phyloP scores from a whole-genome alignment of 2,329 filamentous ascomycete genomes.

The Aspergillus fumigatiaffinis region DNA sequence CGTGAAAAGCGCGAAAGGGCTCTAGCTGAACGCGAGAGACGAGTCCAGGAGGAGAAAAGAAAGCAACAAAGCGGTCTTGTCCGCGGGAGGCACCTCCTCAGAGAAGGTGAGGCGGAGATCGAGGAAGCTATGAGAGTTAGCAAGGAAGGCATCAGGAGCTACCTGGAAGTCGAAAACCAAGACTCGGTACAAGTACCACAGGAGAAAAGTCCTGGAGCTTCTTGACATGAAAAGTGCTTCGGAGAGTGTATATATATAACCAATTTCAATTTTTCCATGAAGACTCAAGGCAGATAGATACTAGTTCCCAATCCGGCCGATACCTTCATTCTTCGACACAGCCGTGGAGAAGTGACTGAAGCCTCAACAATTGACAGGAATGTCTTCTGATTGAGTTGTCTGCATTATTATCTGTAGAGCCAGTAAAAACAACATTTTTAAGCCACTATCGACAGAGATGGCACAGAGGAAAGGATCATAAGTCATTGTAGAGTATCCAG shows the following conservation, averaged over 20 bases:
- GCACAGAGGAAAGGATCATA: constrained; percentile 13
- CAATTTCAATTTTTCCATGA: neutral
- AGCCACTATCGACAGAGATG: neutral
- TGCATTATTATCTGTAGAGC: neutral
- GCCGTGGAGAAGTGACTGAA: neutral
- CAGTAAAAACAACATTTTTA: neutral
- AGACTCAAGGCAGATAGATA: neutral
- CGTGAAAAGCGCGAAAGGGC: constrained; percentile 44
- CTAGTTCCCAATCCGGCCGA: neutral
- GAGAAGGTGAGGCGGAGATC: constrained; percentile 43
- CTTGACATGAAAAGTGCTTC: neutral
- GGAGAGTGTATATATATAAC: neutral
- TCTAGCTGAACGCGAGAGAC: constrained; percentile 40
- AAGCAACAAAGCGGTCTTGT: constrained; percentile 37
- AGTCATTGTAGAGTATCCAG: constrained; percentile 12
- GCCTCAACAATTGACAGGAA: neutral
- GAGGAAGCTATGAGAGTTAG: constrained; percentile 42
- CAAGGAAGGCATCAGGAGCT: constrained; percentile 40
- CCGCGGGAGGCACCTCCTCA: constrained; percentile 40
- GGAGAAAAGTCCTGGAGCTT: constrained; percentile 4
- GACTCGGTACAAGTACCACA: constrained; percentile 3
- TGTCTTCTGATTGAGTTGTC: neutral
- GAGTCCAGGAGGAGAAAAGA: constrained; percentile 42
- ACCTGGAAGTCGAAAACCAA: constrained; percentile 31
- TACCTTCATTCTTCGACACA: neutral